Evolutionary conservation across 2,329 filamentous ascomycete genomes (phyloP), one percentile per base, ranked within the genome.

Genomic region (Shiraia bambusicola): DNA sequence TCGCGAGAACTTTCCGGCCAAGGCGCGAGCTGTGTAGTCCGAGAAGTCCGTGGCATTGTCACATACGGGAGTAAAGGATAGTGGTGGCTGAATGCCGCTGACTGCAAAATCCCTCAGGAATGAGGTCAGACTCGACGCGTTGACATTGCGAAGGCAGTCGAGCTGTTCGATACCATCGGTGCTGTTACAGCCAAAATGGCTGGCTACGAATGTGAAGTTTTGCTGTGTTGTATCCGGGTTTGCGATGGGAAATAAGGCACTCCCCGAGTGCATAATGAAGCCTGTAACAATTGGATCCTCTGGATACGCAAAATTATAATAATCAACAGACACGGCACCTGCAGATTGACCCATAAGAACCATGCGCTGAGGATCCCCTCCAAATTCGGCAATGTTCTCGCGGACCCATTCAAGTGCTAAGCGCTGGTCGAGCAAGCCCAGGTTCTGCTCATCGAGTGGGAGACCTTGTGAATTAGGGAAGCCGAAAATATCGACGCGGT

Each of bases 231-330:
- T 28, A 28, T 66, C 63, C 9, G 39, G 24, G 6, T 28, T 52
- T 2, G 9, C 27, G n/a, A 58, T 33, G 1, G 32, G 28, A 11
- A 59, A 28, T 3, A 50, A 42, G 2, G 56, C 43, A n/a, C 34
- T 54, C 9, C 61, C 58, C 15, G 58, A 62, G 33, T 57, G 43
- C 50, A 61, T 52, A 15, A 65, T 63, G 14, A 58, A 33, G 28
- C 51, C 46, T 4, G 47, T 46, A 4, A 61, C 69, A 16, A 80
- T 79, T 5, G 77, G 74, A 29, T 79, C 73, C 0, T 72, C 41
- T 2, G 52, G 50, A 34, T 73, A 77, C 3, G 76, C 73, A 37
- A 76, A 79, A 4, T 72, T 67, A 63, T 72, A 76, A 53, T 72
- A 71, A 47, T 79, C 75, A 0, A 72, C 71, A 1, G 69, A 58